These are phyloP conservation scores for Petunia axillaris DNA, from an alignment of 257 asterid species.

Conservation along the genomic window DNA sequence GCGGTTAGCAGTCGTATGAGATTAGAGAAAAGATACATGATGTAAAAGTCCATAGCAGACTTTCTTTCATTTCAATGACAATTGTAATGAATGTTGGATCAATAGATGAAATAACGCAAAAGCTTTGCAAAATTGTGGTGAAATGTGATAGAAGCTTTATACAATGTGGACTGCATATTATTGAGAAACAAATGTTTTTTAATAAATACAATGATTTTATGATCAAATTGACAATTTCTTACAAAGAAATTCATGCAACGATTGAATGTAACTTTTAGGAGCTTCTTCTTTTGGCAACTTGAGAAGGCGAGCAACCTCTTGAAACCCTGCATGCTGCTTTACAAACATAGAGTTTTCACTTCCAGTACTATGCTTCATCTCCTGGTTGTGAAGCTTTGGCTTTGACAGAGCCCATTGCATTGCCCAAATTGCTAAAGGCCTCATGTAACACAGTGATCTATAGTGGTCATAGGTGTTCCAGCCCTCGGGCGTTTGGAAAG, in stretches of 20 bases:
- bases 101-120: background rate
- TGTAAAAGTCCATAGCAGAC: background rate
- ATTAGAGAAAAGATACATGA: background rate
- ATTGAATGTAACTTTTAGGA: conserved; percentile 47
- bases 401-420: conserved; percentile 59
- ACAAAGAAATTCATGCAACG: conserved; percentile 49
- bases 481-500: conserved; percentile 58
- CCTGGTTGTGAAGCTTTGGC: conserved; percentile 26
- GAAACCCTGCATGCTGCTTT: conserved; percentile 44
- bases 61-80: background rate
- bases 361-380: background rate
- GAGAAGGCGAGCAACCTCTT: conserved; percentile 45
- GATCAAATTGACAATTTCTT: conserved; percentile 34
- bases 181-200: too few relatives aligned
- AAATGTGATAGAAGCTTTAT: background rate
- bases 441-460: conserved; percentile 52
- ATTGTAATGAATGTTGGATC: background rate
- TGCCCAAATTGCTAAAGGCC: conserved; percentile 57
- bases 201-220: background rate
- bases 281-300: conserved; percentile 50
- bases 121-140: background rate
- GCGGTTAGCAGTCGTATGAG: background rate
- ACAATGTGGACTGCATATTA: too few relatives aligned
- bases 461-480: conserved; percentile 47
- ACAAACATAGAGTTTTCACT: conserved; percentile 6